Conservation (phyloP, 2,329 filamentous ascomycete species). For the Bipolaris bicolor region DNA sequence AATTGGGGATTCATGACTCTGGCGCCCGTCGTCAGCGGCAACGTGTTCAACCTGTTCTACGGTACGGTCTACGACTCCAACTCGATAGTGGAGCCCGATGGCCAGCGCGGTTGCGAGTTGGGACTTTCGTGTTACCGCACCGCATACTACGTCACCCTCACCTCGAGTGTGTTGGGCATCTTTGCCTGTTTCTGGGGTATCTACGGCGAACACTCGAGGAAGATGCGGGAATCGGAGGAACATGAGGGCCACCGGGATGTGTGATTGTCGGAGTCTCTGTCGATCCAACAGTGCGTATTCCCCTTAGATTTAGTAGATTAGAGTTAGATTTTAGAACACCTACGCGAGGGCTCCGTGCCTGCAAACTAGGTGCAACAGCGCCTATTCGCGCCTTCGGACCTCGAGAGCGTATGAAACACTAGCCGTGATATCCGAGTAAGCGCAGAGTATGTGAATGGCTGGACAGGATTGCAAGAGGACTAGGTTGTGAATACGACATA, state of each 20-base stretch:
- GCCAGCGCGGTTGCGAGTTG: conserved; percentile 75
- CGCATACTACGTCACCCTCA: conserved; percentile 81
- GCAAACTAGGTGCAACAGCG: not conserved
- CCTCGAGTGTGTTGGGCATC: conserved; percentile 72
- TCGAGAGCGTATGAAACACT: not conserved
- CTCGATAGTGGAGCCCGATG: conserved; percentile 69
- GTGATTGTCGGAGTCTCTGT: conserved; percentile 7
- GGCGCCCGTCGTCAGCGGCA: conserved; percentile 83
- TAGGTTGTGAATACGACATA: not conserved
- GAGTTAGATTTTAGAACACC: not conserved
- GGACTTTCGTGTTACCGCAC: conserved; percentile 80
- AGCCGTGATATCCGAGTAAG: not conserved
- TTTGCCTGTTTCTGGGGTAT: conserved; percentile 74
- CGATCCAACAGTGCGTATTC: not conserved
- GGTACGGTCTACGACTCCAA: conserved; percentile 83
- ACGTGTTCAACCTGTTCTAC: conserved; percentile 92
- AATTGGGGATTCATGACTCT: conserved; percentile 98
- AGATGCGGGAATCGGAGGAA: conserved; percentile 42
- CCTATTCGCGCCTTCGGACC: not conserved
- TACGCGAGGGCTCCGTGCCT: not conserved
- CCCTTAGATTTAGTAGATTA: not conserved
- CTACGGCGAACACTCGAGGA: conserved; percentile 58
- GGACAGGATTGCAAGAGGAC: not conserved
- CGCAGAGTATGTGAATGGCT: not conserved
- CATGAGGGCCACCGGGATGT: conserved; percentile 41